Conservation (phyloP, 2,329 filamentous ascomycete genomes). For the Ceratocystis destructans region DNA sequence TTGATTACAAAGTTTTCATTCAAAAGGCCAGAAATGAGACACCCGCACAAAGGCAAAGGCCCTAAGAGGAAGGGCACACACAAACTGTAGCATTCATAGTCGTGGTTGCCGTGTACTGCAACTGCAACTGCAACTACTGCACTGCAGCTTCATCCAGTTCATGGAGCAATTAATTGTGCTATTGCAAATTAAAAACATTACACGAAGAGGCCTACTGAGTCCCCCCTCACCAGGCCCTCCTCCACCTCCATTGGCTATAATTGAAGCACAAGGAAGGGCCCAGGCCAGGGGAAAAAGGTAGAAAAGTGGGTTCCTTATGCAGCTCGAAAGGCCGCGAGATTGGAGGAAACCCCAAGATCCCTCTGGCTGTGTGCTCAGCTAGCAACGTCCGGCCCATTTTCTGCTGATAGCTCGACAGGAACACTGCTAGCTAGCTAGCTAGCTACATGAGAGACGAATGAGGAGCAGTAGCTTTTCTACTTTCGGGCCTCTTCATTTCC, state of each 20-base stretch:
- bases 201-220: not conserved
- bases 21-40: no score
- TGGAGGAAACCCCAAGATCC: conserved; percentile 7
- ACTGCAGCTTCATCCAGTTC: no score
- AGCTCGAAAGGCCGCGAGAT: conserved; percentile 11
- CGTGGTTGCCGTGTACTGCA: no score
- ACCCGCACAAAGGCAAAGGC: no score
- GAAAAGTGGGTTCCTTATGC: conserved; percentile 4
- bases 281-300: conserved; percentile 5
- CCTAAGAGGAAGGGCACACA: no score
- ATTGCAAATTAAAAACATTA: not conserved
- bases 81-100: no score
- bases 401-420: no score
- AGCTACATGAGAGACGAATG: not conserved
- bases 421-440: not conserved
- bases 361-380: conserved; percentile 4
- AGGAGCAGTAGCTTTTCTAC: not conserved
- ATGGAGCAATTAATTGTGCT: not conserved
- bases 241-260: not conserved
- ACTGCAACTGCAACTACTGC: no score
- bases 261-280: not conserved
- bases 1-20: no score
- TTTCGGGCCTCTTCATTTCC: conserved; percentile 1
- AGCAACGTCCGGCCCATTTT: not conserved
- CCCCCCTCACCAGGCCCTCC: no score